Conservation (phyloP, 306 rosid genomes). For the Glycine tomentella region DNA sequence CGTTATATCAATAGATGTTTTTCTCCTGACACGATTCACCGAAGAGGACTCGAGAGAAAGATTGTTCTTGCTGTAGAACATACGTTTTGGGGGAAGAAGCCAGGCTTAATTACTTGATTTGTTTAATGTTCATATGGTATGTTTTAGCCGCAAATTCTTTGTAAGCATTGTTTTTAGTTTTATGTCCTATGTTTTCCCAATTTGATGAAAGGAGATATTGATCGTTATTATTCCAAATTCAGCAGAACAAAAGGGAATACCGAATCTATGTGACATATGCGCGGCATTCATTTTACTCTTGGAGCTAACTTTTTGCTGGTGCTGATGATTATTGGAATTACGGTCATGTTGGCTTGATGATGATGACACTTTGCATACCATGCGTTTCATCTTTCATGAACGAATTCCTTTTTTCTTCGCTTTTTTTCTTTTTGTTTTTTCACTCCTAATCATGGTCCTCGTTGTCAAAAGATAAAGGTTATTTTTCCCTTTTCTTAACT, state of each 20-base stretch:
- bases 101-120: constrained; percentile 28
- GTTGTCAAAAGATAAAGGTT: constrained; percentile 42
- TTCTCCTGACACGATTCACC: neutral
- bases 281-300: constrained; percentile 28
- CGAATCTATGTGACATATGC: neutral
- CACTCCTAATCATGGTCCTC: constrained; percentile 44
- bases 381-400: constrained; percentile 11
- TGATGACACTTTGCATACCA: constrained; percentile 36
- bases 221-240: constrained; percentile 1
- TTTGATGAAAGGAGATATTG: neutral
- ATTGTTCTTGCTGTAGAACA: constrained; percentile 23
- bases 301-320: neutral
- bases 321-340: neutral
- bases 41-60: neutral
- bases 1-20: neutral
- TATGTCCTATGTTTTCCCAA: constrained; percentile 1
- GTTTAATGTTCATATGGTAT: constrained; percentile 10
- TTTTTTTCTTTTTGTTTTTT: no score
- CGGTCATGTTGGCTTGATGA: neutral
- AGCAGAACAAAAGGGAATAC: neutral
- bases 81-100: neutral
- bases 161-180: constrained; percentile 27
- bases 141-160: constrained; percentile 16
- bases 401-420: no score
- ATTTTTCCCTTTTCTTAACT: constrained; percentile 12